Conservation (phyloP, 139 green algal genomes). For the Chara braunii region DNA sequence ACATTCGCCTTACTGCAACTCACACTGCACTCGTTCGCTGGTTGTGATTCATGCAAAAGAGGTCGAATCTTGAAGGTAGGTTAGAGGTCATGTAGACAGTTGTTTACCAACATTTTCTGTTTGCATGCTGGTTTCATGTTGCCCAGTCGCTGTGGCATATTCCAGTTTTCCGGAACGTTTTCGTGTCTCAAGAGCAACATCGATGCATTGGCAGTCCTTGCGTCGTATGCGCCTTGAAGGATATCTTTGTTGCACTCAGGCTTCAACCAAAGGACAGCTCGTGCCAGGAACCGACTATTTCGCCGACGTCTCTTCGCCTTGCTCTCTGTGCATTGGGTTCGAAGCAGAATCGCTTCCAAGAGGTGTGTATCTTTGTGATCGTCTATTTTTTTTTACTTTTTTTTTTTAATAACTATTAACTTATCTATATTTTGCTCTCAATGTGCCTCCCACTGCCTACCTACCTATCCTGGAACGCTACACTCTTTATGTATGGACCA, state of each 20-base stretch:
- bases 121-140: no score
- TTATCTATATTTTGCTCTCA: neutral
- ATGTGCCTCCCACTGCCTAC: neutral
- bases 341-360: constrained; percentile 28
- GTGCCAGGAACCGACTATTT: constrained; percentile 36
- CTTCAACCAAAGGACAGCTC: neutral
- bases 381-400: constrained; percentile 3
- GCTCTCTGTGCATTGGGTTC: constrained; percentile 56
- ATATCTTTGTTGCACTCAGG: constrained; percentile 33
- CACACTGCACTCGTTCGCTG: no score
- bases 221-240: constrained; percentile 26
- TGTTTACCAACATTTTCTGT: no score
- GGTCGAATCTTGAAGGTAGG: no score
- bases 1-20: no score
- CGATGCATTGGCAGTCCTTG: constrained; percentile 19
- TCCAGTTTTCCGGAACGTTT: constrained; percentile 13
- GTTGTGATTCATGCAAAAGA: no score
- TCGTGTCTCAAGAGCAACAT: no score
- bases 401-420: constrained; percentile 1
- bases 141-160: constrained; percentile 32
- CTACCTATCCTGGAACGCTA: neutral
- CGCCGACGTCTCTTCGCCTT: constrained; percentile 52
- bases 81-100: no score
- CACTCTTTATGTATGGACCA: no score
- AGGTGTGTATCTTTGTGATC: constrained; percentile 11